Evolutionary conservation across 2,329 filamentous ascomycete species (phyloP).

Genomic region (Phaeosphaeria sp.): DNA sequence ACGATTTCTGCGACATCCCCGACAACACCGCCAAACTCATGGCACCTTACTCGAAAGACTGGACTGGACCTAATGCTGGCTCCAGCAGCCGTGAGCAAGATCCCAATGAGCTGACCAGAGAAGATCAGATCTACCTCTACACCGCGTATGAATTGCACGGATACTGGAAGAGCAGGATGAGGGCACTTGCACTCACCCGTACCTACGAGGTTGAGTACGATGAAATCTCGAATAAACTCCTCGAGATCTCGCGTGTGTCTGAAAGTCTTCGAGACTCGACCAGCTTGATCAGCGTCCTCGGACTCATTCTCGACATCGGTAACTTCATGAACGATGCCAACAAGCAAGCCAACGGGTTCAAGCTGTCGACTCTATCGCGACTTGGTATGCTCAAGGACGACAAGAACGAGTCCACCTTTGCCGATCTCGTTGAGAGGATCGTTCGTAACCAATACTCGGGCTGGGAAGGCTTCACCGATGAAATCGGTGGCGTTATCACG

Average conservation of each 20-base stretch:
- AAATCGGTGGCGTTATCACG: slow-evolving; percentile 79
- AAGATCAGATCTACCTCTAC: slow-evolving; percentile 93
- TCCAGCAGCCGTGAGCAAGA: slow-evolving; percentile 83
- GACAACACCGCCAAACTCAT: slow-evolving; percentile 91
- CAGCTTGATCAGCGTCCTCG: slow-evolving; percentile 92
- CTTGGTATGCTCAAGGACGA: slow-evolving; percentile 98
- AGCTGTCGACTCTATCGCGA: slow-evolving; percentile 89
- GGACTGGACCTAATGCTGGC: slow-evolving; percentile 85
- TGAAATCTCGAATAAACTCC: slow-evolving; percentile 84
- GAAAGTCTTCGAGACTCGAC: slow-evolving; percentile 91
- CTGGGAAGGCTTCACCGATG: slow-evolving; percentile 87
- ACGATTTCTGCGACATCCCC: slow-evolving; percentile 89
- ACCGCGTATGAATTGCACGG: slow-evolving; percentile 95
- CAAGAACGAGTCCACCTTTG: slow-evolving; percentile 96
- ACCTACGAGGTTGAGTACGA: slow-evolving; percentile 90
- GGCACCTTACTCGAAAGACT: slow-evolving; percentile 95
- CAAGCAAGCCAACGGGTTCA: slow-evolving; percentile 98
- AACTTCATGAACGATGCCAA: slow-evolving; percentile 99
- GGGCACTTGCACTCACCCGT: slow-evolving; percentile 83
- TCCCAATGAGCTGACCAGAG: slow-evolving; percentile 84
- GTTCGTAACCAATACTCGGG: slow-evolving; percentile 96
- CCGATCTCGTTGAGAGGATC: slow-evolving; percentile 94
- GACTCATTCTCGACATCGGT: slow-evolving; percentile 94
- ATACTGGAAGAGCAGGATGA: slow-evolving; percentile 98
- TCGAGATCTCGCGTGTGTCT: slow-evolving; percentile 84